Base-by-base conservation (phyloP, 2,329 filamentous ascomycete genomes). In the Sporothrix pseudoabietina region DNA sequence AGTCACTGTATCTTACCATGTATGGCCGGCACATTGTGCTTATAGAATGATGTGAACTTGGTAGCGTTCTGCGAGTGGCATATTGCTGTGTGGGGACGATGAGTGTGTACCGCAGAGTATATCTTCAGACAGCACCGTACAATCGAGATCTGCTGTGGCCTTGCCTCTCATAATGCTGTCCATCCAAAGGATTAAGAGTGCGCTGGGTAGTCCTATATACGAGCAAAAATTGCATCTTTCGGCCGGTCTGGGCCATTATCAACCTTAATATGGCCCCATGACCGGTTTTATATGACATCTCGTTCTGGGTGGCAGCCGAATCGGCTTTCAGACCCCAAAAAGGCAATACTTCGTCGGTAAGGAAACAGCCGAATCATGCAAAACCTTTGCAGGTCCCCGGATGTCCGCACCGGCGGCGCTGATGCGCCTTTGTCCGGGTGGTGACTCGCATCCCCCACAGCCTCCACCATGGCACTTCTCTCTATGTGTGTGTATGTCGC, bases 331-430 rank as follows among this genome's bases (percentile, higher is more conserved):
- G 32, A 47, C 2, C 10, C 10, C 14, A 30, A 47, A 19, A 6
- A 10, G 59, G 32, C n/a, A 14, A 22, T 22, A 7, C 9, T 47
- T 22, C n/a, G n/a, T 63, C n/a, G 59, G 35, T 22, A 63, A 41
- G n/a, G n/a, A 2, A 7, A 9, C 41, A 10, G 14, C 26, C 52
- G 7, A 12, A 9, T 32, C 22, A 52, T 8, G 22, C 8, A 19
- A 52, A 54, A 16, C 32, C 30, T 54, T 9, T 16, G 30, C 19
- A 22, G 19, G 9, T 19, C 9, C 22, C 26, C 66, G 66, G 66
- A 69, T 54, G 19, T 22, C 66, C 66, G 66, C 66, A 7, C 66
- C 66, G 66, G 16, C 66, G 66, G 47, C 47, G 30, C 12, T 39
- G 47, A 26, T 35, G 49, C 9, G 30, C 22, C 16, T 52, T 26